Base-by-base conservation (phyloP, 352 stramenopile genomes). In the Phytophthora podocarpi region DNA sequence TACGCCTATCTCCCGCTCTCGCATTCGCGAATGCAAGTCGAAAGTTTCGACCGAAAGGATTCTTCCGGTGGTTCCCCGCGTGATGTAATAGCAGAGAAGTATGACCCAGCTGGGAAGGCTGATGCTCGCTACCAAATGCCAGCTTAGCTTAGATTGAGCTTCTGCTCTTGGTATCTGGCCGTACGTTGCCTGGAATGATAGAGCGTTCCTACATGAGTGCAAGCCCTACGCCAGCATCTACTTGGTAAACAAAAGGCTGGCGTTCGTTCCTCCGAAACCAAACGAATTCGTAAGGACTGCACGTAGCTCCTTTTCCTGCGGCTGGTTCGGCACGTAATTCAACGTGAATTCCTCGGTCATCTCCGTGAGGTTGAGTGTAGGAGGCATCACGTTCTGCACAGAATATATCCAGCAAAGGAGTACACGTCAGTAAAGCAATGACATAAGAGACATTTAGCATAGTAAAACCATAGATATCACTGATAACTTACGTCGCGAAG, bases 201-300 rank as follows among this genome's bases (percentile, higher is more conserved):
- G 48, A 49, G n/a, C 20, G 20, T 21, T 20, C 15, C 21, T 30
- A 36, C 1, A 43, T 21, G 28, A 11, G 6, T 20, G 35, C n/a
- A 42, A 34, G 6, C 24, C 13, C 18, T 36, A n/a, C 13, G 7
- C 2, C n/a, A 37, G 12, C 6, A 37, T 18, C 51, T 75, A 93
- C 67, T 91, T 93, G 40, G 80, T 66, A 59, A 95, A 95, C 45
- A 83, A 81, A 10, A 95, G 64, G 43, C 78, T 90, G 11, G 85
- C 88, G 82, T 99, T 99, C 11, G 95, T 98, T 46, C 97, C 97
- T 52, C 97, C 97, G 71, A 99, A 99, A 20, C 97, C 97, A 85
- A 99, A 99, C 28, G 94, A 98, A 73, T 99, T 99, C 13, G 82
- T 95, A 30, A 98, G 68, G 3, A 95, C 92, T 30, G 84, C 76